Conservation (phyloP, 352 stramenopile species). For the Thalassiosira mediterranea region DNA sequence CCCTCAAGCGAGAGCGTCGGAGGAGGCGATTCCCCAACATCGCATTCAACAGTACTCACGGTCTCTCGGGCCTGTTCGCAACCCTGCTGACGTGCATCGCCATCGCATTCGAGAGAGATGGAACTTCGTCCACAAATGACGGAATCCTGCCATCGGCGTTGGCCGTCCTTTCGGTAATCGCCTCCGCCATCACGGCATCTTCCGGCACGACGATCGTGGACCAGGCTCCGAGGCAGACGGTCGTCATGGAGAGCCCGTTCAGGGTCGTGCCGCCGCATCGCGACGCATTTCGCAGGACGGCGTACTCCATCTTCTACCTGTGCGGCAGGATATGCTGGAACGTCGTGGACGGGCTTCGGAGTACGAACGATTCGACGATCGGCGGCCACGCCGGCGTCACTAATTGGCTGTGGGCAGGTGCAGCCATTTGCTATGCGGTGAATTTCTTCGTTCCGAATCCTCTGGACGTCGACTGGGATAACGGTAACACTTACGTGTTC, state of each 20-base stretch:
- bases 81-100: slow-evolving; percentile 28
- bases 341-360: neutral
- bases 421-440: slow-evolving; percentile 20
- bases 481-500: slow-evolving; percentile 60
- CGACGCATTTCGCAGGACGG: slow-evolving; percentile 50
- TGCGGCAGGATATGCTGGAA: slow-evolving; percentile 29
- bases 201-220: slow-evolving; percentile 31
- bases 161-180: slow-evolving; percentile 14
- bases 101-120: slow-evolving; percentile 4
- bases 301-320: slow-evolving; percentile 34
- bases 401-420: slow-evolving; percentile 24
- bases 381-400: too few relatives aligned
- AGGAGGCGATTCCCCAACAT: slow-evolving; percentile 5
- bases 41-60: slow-evolving; percentile 20
- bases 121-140: neutral
- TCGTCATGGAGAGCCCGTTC: slow-evolving; percentile 24
- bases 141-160: slow-evolving; percentile 11
- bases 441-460: slow-evolving; percentile 21
- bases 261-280: slow-evolving; percentile 44
- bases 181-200: slow-evolving; percentile 19
- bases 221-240: slow-evolving; percentile 34
- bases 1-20: neutral
- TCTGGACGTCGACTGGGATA: slow-evolving; percentile 31
- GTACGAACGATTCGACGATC: neutral
- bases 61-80: slow-evolving; percentile 12